Conservation (phyloP, 192 early-diverging fungal species). For the Thoreauomyces humboldtii region DNA sequence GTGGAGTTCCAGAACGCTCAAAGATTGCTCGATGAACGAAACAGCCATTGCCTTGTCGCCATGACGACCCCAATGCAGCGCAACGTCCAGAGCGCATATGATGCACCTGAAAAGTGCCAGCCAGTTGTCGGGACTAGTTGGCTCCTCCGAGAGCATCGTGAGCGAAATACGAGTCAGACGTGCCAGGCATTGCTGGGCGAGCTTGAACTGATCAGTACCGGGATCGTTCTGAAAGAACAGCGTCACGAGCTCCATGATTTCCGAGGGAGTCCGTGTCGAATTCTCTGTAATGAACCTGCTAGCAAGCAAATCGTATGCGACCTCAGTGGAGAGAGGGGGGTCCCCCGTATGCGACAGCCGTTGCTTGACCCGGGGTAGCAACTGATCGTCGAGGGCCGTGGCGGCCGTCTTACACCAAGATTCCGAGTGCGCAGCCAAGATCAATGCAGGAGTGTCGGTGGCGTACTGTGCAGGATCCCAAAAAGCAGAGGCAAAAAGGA, state of each 20-base stretch:
- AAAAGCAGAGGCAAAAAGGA: neutral
- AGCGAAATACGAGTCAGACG: neutral
- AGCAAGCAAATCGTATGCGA: neutral
- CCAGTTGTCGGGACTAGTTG: neutral
- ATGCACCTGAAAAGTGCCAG: neutral
- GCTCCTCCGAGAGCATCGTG: neutral
- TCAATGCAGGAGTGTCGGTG: neutral
- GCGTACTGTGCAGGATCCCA: neutral
- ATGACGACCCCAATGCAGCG: neutral
- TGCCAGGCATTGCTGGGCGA: neutral
- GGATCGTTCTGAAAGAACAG: neutral
- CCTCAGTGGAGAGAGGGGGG: too few relatives aligned
- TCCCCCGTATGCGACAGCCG: neutral
- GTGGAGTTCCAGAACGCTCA: neutral
- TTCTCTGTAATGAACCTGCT: neutral
- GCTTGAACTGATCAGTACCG: neutral
- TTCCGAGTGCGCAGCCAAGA: neutral
- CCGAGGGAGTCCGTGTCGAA: neutral
- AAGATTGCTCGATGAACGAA: neutral
- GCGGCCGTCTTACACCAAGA: neutral
- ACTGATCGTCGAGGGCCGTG: neutral
- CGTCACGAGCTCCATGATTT: neutral
- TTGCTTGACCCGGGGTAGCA: neutral
- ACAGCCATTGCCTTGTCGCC: neutral
- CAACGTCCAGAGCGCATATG: neutral